Conservation (phyloP, 768 basidiomycete genomes). For the Favolaschia claudopus region DNA sequence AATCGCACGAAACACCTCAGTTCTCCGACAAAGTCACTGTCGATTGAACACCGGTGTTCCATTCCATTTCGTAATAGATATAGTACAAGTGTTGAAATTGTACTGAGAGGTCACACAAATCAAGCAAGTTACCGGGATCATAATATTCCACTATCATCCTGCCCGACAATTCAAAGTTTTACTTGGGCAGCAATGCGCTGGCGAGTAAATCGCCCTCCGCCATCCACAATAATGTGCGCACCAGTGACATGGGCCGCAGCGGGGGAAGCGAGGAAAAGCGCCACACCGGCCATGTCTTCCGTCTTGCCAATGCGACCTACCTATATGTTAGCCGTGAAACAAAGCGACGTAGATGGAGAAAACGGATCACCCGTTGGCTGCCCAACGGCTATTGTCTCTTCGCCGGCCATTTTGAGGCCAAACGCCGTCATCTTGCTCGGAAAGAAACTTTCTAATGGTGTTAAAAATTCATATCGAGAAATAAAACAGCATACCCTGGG, state of each 20-base stretch:
- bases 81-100: too few species aligned
- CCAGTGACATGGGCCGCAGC: constrained; percentile 72
- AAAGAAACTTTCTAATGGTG: constrained; percentile 32
- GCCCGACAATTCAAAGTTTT: constrained; percentile 17
- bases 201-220: constrained; percentile 44
- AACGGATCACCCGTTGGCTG: constrained; percentile 14
- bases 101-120: too few species aligned
- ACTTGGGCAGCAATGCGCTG: constrained; percentile 21
- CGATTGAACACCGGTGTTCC: too few species aligned
- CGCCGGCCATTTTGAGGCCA: constrained; percentile 21
- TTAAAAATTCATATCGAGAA: not conserved
- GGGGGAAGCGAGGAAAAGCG: constrained; percentile 65
- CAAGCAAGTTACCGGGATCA: too few species aligned
- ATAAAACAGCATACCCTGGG: constrained; percentile 7
- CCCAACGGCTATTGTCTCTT: constrained; percentile 15
- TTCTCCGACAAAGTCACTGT: too few species aligned
- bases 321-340: constrained; percentile 51
- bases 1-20: too few species aligned
- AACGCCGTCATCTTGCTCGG: constrained; percentile 47
- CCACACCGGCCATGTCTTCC: constrained; percentile 71
- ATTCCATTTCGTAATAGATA: too few species aligned
- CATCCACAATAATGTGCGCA: constrained; percentile 68
- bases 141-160: too few species aligned
- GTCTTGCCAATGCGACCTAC: constrained; percentile 64
- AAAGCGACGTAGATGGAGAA: not conserved